These are phyloP conservation scores for Fraxinus albicans DNA, from an alignment of 305 asterid genomes.

Conservation along the genomic window DNA sequence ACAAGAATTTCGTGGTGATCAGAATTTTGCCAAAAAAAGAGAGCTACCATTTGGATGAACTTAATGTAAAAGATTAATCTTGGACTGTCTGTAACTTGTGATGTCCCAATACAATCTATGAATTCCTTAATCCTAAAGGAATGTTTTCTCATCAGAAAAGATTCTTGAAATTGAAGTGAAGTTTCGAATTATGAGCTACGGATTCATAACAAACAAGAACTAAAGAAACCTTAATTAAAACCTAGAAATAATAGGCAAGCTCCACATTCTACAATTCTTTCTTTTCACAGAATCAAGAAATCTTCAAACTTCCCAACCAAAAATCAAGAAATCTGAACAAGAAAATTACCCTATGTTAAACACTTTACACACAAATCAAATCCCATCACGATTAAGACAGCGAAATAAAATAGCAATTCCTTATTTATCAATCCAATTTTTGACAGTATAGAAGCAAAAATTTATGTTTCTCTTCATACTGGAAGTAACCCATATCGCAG, in stretches of 20 bases:
- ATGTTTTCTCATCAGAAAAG: background rate
- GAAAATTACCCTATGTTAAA: background rate
- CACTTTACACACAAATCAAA: background rate
- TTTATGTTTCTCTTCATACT: background rate
- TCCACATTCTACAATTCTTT: conserved; percentile 21
- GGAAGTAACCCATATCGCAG: background rate
- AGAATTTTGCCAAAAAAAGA: background rate
- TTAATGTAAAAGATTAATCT: background rate
- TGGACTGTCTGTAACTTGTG: background rate
- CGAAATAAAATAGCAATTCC: background rate
- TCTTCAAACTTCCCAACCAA: conserved; percentile 12
- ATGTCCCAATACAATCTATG: background rate
- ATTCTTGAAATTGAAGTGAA: conserved; percentile 13
- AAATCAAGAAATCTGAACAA: background rate
- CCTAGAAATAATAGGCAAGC: conserved; percentile 12
- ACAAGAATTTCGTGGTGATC: background rate
- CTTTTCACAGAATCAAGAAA: background rate
- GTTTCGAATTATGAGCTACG: conserved; percentile 9
- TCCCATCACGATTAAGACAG: background rate
- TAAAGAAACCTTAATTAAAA: background rate
- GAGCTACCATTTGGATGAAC: background rate
- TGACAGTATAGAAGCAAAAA: background rate
- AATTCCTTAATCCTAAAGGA: background rate
- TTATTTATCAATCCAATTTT: background rate
- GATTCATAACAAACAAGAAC: conserved; percentile 10